Conservation (phyloP, 2,329 filamentous ascomycete species). For the Monosporascus sp. region DNA sequence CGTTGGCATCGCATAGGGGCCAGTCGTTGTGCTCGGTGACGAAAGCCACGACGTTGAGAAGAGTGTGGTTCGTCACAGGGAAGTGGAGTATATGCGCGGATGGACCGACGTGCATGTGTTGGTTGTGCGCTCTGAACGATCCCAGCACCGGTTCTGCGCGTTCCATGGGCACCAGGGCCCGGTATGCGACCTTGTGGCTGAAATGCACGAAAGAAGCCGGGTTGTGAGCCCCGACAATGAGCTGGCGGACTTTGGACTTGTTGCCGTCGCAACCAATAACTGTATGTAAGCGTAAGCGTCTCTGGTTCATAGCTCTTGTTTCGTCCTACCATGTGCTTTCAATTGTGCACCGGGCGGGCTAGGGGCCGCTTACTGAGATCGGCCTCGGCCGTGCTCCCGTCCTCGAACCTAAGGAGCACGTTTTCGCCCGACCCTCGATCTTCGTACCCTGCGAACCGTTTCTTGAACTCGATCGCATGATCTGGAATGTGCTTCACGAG, state of each 20-base stretch:
- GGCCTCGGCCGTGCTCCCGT: too few species aligned
- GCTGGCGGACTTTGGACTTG: constrained; percentile 39
- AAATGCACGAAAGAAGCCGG: constrained; percentile 40
- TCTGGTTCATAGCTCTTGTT: too few species aligned
- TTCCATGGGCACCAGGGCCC: constrained; percentile 44
- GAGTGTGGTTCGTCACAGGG: constrained; percentile 16
- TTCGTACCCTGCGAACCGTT: too few species aligned
- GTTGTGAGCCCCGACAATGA: constrained; percentile 36
- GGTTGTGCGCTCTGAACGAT: constrained; percentile 14
- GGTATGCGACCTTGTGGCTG: constrained; percentile 47
- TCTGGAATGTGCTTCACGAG: too few species aligned
- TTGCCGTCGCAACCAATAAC: constrained; percentile 45
- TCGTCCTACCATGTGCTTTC: too few species aligned
- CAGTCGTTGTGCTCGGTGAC: constrained; percentile 14
- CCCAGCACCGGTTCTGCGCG: constrained; percentile 23
- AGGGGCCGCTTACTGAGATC: too few species aligned
- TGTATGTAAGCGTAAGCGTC: constrained; percentile 14
- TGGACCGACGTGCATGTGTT: constrained; percentile 17
- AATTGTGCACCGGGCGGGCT: too few species aligned
- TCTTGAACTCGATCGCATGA: too few species aligned
- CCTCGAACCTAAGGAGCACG: too few species aligned
- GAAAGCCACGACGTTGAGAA: constrained; percentile 19
- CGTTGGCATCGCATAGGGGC: constrained; percentile 11
- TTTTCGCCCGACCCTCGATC: too few species aligned
- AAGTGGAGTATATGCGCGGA: constrained; percentile 17